Percentiles rank a stretch among this genome's conserved stretches.
These are phyloP conservation scores for Lodderomyces pseudojiufengensis DNA, from an alignment of 1,139 yeast genomes.

Conservation along the genomic window DNA sequence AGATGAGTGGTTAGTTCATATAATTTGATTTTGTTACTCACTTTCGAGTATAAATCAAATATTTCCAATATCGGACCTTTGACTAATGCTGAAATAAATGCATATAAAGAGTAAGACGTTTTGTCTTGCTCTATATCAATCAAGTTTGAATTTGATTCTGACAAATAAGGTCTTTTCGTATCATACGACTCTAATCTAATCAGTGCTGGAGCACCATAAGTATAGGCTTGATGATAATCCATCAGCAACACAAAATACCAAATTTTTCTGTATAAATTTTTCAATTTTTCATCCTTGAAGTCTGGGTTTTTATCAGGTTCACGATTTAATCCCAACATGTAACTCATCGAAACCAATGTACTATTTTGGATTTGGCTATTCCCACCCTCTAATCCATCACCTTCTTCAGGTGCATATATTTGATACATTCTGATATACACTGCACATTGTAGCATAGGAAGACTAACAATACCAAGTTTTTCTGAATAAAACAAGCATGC, in stretches of 20 bases:
- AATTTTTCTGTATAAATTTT: conserved; percentile 44
- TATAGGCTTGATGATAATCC: conserved; percentile 33
- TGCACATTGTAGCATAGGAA: conserved; percentile 30
- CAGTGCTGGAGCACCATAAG: conserved; percentile 39
- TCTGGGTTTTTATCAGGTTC: conserved; percentile 30
- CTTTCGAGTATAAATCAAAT: conserved; percentile 5
- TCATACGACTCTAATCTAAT: conserved; percentile 32
- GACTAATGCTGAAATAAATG: conserved; percentile 17
- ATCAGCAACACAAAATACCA: conserved; percentile 43
- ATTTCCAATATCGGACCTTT: conserved; percentile 14
- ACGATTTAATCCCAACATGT: conserved; percentile 43
- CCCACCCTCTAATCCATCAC: conserved; percentile 44
- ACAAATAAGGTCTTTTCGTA: conserved; percentile 32
- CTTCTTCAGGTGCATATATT: conserved; percentile 49
- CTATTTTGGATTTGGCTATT: conserved; percentile 39
- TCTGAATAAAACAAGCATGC: conserved; percentile 28
- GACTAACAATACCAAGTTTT: conserved; percentile 20
- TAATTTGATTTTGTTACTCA: conserved; percentile 8
- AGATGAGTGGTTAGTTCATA: conserved; percentile 16
- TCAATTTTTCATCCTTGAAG: conserved; percentile 21
- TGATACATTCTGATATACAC: conserved; percentile 44
- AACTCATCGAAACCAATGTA: conserved; percentile 37
- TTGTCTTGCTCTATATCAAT: conserved; percentile 16
- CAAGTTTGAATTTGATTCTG: conserved; percentile 12
- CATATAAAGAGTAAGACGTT: conserved; percentile 16